Base-by-base conservation (phyloP, 2,329 filamentous ascomycete species). In the Fusarium dlaminii region DNA sequence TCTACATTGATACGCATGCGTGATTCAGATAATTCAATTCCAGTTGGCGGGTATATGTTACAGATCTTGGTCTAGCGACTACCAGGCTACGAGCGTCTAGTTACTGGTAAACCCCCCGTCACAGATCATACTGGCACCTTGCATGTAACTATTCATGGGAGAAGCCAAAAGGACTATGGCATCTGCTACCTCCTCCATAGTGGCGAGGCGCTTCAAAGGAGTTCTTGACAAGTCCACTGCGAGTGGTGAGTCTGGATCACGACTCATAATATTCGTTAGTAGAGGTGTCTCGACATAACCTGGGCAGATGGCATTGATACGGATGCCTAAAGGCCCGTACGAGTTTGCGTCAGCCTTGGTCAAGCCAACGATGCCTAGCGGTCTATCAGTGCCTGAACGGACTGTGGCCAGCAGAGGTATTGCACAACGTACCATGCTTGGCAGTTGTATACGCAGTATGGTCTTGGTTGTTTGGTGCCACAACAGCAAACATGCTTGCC, bases 271-370 rank as follows among this genome's bases (percentile, higher is more conserved):
- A 15, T 67, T 36, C 68, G 76, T 77, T 2, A 84, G 66, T 8
- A 87, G 72, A 2, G 85, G 84, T 6, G 85, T 87, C 49, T 80
- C 77, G 39, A 87, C 81, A 70, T 85, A 87, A 15, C 84, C 87
- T 0, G 89, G 89, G 63, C 89, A 90, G n/a, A 91, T 86, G 6
- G 88, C 88, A 75, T 91, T 91, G 78, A 91, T 87, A 55, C 88
- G 86, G 64, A 91, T 89, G 8, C 84, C 85, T 55, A 83, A 76
- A 8, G 82, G 75, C 2, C 85, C 86, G 79, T 90, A 90, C 2
- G 83, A 82, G 55, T 86, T 84, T 4, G 86, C 89, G 70, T 90
- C 88, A 5, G 84, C 84, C 75, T 83, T 86, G 14, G 87, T 89
- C 51, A 91, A 80, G 1, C 87, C 87, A 56, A 89, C 74, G 10